Evolutionary conservation across 306 rosid species (phyloP).

Genomic region (Hippophae rhamnoides): DNA sequence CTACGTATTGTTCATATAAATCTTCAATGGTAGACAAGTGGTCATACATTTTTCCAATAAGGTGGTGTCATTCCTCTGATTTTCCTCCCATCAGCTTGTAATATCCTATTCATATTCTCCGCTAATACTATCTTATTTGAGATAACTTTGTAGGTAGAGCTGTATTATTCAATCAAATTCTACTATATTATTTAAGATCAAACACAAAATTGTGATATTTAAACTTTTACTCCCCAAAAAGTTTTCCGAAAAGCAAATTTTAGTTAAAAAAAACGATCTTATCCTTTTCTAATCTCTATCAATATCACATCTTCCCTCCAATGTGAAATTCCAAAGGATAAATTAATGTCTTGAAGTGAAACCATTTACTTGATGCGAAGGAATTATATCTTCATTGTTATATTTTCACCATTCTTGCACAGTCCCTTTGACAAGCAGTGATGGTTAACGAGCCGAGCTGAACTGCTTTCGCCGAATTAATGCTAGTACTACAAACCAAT

Average conservation of each 20-base stretch:
- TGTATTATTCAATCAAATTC: no score
- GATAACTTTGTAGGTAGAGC: no score
- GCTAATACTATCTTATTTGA: no score
- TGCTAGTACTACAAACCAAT: constrained; percentile 25
- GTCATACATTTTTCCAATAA: no score
- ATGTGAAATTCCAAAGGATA: not conserved
- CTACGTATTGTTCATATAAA: no score
- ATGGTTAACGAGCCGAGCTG: constrained; percentile 6
- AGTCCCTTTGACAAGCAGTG: no score
- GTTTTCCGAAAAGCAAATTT: not conserved
- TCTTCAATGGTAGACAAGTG: no score
- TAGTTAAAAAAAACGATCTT: not conserved
- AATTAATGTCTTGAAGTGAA: no score
- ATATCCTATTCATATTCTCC: no score
- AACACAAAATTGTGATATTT: not conserved
- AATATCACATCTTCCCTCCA: not conserved
- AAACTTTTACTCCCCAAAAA: not conserved
- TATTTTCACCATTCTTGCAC: not conserved
- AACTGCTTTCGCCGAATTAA: not conserved
- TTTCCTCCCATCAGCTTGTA: no score
- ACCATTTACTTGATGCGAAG: not conserved
- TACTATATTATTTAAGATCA: no score
- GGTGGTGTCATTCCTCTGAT: no score
- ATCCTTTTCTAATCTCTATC: not conserved
- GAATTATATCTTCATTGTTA: not conserved